Evolutionary conservation across 2,329 filamentous ascomycete species (phyloP).

Genomic region (Exophiala phaeomuriformis): DNA sequence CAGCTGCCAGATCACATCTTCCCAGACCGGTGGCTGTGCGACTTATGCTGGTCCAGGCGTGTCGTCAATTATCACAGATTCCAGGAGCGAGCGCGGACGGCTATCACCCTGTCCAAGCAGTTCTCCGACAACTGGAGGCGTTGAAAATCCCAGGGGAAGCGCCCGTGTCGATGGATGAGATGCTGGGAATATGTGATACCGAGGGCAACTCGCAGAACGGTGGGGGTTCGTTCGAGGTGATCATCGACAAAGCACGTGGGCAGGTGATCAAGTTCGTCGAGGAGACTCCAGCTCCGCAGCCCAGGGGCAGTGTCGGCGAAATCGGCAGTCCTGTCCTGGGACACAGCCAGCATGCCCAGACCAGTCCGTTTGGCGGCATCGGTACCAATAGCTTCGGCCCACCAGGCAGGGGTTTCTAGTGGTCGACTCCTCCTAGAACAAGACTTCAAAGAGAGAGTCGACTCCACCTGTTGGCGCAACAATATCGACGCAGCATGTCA

Average conservation of each 20-base stretch:
- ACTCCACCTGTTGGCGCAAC: slow-evolving; percentile 2
- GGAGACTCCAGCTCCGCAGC: slow-evolving; percentile 39
- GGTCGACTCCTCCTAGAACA: slow-evolving; percentile 20
- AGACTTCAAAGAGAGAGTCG: slow-evolving; percentile 6
- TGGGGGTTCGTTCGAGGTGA: slow-evolving; percentile 75
- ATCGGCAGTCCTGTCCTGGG: slow-evolving; percentile 57
- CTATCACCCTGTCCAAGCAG: slow-evolving; percentile 61
- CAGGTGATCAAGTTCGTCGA: slow-evolving; percentile 46
- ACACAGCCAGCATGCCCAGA: slow-evolving; percentile 20
- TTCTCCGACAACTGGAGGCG: slow-evolving; percentile 58
- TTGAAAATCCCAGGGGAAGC: slow-evolving; percentile 54
- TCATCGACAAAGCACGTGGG: slow-evolving; percentile 42
- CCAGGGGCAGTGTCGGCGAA: slow-evolving; percentile 52
- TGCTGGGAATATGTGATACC: slow-evolving; percentile 81
- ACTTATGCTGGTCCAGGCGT: slow-evolving; percentile 68
- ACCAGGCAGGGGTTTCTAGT: slow-evolving; percentile 24
- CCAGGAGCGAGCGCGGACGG: slow-evolving; percentile 45
- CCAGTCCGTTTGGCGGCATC: slow-evolving; percentile 16
- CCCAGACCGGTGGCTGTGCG: slow-evolving; percentile 64
- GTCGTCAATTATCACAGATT: slow-evolving; percentile 52
- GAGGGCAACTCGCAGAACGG: slow-evolving; percentile 81
- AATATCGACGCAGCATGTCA: slow-evolving; percentile 17
- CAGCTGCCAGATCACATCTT: slow-evolving; percentile 43
- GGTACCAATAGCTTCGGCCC: slow-evolving; percentile 20
- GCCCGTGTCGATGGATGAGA: slow-evolving; percentile 55